phyloP scores from a whole-genome alignment of 768 basidiomycete species.

The Suillus tomentosus region DNA sequence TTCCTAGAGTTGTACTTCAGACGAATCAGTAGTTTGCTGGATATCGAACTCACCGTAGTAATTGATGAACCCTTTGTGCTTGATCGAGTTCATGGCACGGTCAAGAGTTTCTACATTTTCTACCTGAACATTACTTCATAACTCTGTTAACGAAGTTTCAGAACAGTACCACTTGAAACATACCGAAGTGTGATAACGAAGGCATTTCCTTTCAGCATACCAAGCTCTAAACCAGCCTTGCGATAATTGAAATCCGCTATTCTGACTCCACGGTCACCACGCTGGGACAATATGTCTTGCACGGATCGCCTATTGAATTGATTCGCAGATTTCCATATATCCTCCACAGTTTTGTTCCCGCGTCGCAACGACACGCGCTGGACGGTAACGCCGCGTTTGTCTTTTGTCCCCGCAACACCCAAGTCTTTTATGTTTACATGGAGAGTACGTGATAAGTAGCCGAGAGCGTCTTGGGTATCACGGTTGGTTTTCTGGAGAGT shows the following conservation, averaged over 20 bases:
- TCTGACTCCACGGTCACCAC: slow-evolving; percentile 88
- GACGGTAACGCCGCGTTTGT: slow-evolving; percentile 95
- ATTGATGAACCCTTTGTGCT: slow-evolving; percentile 91
- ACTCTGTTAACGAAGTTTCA: slow-evolving; percentile 31
- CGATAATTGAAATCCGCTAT: slow-evolving; percentile 88
- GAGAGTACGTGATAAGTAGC: slow-evolving; percentile 76
- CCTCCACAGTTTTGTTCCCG: slow-evolving; percentile 73
- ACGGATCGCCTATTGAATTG: slow-evolving; percentile 59
- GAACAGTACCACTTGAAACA: slow-evolving; percentile 18
- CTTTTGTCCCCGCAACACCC: slow-evolving; percentile 93
- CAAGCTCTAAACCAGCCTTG: slow-evolving; percentile 81
- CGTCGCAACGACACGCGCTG: slow-evolving; percentile 86
- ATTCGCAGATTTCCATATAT: slow-evolving; percentile 85
- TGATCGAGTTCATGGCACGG: slow-evolving; percentile 73
- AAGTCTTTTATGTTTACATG: slow-evolving; percentile 80
- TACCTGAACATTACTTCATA: slow-evolving; percentile 71
- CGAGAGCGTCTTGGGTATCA: slow-evolving; percentile 93
- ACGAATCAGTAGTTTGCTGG: slow-evolving; percentile 13
- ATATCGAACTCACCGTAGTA: slow-evolving; percentile 73
- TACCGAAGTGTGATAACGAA: slow-evolving; percentile 95
- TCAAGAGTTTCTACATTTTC: slow-evolving; percentile 74
- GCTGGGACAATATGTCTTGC: slow-evolving; percentile 59
- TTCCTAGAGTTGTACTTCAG: slow-evolving; percentile 53
- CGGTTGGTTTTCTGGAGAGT: slow-evolving; percentile 97
- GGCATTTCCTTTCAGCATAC: slow-evolving; percentile 95